phyloP scores from a whole-genome alignment of 148 eudicot species.

The Camellia granthamiana region DNA sequence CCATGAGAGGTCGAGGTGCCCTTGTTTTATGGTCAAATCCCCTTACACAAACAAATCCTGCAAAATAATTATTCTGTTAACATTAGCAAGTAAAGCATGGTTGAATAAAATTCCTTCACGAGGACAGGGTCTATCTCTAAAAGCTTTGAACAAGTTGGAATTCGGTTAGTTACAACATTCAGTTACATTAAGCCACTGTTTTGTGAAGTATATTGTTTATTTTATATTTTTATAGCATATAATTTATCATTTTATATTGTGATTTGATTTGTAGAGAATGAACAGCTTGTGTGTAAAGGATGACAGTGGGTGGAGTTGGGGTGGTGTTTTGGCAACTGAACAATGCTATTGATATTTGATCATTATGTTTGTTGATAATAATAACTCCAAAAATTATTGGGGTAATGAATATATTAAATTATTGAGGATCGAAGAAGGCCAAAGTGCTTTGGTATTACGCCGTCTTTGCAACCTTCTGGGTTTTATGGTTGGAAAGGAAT shows the following conservation, averaged over 20 bases:
- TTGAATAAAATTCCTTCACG: not conserved
- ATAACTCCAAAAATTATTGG: not conserved
- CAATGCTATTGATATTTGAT: too few species aligned
- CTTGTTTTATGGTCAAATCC: conserved; percentile 62
- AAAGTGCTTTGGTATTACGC: too few species aligned
- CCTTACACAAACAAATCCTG: conserved; percentile 78
- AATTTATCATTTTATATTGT: not conserved
- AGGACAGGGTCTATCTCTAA: not conserved
- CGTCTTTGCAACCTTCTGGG: too few species aligned
- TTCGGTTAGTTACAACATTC: not conserved
- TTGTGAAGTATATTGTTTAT: not conserved
- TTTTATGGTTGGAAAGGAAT: too few species aligned
- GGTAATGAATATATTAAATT: not conserved
- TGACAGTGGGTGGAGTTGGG: not conserved
- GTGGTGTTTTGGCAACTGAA: not conserved
- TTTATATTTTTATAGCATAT: too few species aligned
- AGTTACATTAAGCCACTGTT: not conserved
- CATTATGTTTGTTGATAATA: not conserved
- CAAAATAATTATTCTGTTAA: not conserved
- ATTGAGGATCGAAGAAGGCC: too few species aligned
- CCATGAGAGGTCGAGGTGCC: conserved; percentile 61
- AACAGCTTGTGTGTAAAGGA: not conserved
- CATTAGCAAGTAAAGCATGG: conserved; percentile 10
- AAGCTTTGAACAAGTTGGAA: not conserved
- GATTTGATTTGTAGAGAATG: not conserved